phyloP scores from a whole-genome alignment of 768 basidiomycete species.

The Tephrocybe sp. region DNA sequence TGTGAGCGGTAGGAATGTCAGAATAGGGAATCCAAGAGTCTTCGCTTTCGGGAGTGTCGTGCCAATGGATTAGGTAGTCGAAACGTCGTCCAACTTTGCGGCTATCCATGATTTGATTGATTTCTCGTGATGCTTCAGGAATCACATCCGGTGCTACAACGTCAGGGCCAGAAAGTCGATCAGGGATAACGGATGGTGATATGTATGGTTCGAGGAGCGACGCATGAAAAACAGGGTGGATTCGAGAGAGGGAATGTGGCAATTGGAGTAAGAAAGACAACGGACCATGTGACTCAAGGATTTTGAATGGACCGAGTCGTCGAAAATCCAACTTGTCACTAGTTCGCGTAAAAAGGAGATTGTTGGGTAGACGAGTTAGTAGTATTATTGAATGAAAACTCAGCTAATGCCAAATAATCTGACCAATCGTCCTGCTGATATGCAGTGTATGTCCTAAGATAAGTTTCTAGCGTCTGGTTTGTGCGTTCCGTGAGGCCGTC shows the following conservation, averaged over 20 bases:
- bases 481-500: no score
- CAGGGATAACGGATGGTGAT: no score
- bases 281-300: neutral
- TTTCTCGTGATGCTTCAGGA: neutral
- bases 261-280: neutral
- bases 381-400: slow-evolving; percentile 38
- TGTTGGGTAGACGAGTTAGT: slow-evolving; percentile 24
- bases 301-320: slow-evolving; percentile 1
- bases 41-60: slow-evolving; percentile 4
- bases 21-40: slow-evolving; percentile 14
- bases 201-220: no score
- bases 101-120: neutral
- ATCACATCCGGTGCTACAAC: no score
- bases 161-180: no score
- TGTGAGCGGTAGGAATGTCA: slow-evolving; percentile 1
- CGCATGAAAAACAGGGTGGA: no score
- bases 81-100: slow-evolving; percentile 6
- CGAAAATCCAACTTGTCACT: slow-evolving; percentile 5
- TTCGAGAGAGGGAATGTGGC: neutral
- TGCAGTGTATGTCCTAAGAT: no score
- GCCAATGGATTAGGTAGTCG: slow-evolving; percentile 10
- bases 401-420: no score
- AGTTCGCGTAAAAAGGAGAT: slow-evolving; percentile 35
- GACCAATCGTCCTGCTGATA: slow-evolving; percentile 35
- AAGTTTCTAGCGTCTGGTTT: no score